These are phyloP conservation scores for Symbiodinium pilosum DNA, from an alignment of 73 alveolate genomes.

Conservation along the genomic window DNA sequence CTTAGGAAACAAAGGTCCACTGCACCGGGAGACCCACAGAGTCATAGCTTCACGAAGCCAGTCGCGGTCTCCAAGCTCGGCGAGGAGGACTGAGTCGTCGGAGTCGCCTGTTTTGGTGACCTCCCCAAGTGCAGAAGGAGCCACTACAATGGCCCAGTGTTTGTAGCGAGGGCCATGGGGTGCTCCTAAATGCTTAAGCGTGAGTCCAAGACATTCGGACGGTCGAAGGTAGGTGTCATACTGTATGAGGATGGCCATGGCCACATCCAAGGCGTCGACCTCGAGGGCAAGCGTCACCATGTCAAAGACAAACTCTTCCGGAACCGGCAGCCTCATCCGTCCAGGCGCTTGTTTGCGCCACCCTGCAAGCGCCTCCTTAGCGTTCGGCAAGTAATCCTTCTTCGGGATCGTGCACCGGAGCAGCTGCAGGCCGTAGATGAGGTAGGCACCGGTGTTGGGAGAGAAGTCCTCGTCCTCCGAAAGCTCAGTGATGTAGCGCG, in stretches of 20 bases:
- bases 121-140: not conserved
- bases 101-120: not conserved
- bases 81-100: not conserved
- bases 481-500: not conserved
- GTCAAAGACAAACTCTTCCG: slow-evolving; percentile 42
- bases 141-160: slow-evolving; percentile 17
- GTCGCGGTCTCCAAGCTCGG: not conserved
- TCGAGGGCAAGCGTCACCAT: not conserved
- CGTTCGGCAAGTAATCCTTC: not conserved
- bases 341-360: slow-evolving; percentile 16
- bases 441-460: not conserved
- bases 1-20: not conserved
- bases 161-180: not conserved
- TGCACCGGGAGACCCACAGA: not conserved
- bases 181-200: not conserved
- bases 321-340: slow-evolving; percentile 16
- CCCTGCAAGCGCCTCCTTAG: slow-evolving; percentile 24
- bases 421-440: slow-evolving; percentile 22
- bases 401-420: not conserved
- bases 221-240: slow-evolving; percentile 32
- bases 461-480: not conserved
- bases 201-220: slow-evolving; percentile 12
- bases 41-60: not conserved
- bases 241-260: not conserved
- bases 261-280: not conserved